Base-by-base conservation (phyloP, 257 asterid genomes). In the Thymus mandschuricus region DNA sequence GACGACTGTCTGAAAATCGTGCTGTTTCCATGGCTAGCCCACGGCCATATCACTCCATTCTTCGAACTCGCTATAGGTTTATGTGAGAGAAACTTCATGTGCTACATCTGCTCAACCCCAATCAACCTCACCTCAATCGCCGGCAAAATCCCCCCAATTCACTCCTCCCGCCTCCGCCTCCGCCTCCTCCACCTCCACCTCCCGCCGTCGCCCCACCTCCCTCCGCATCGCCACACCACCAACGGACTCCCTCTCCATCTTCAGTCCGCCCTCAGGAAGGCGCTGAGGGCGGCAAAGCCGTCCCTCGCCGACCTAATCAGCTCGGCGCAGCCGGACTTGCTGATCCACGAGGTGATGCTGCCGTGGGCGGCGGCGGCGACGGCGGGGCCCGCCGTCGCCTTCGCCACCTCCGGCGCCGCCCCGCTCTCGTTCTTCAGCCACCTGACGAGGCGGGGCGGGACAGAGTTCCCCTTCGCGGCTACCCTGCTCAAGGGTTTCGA, bases 241-340 rank as follows among this genome's bases (percentile, higher is more conserved):
- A 85, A 85, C 52, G 88, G 86, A 71, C 88, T 84, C 46, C 95
- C 95, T 3, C 87, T 69, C 56, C 52, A 71, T 64, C 88, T 87
- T 70, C 76, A 75, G 52, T 10, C 81, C 75, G 33, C 83, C 59
- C 86, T 87, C 69, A 28, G 8, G 29, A 61, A 43, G 5, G 79
- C 86, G 46, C 77, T 87, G 10, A 27, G 59, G 44, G 48, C 13
- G 55, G 69, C 89, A 21, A 79, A 78, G 56, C 86, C 80, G 2
- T n/a, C 15, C 1, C 28, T 89, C 9, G 48, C 80, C 4, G 11
- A 30, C 27, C 74, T 60, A 5, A 4, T 87, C 0, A 4, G 56
- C 8, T 8, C 76, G 13, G 68, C 75, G 13, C 68, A 70, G 33
- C 95, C 92, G 0, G 77, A 90, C 49, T 44, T 84, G 69, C 45